phyloP scores from a whole-genome alignment of 306 rosid genomes.

The Casuarina glauca region DNA sequence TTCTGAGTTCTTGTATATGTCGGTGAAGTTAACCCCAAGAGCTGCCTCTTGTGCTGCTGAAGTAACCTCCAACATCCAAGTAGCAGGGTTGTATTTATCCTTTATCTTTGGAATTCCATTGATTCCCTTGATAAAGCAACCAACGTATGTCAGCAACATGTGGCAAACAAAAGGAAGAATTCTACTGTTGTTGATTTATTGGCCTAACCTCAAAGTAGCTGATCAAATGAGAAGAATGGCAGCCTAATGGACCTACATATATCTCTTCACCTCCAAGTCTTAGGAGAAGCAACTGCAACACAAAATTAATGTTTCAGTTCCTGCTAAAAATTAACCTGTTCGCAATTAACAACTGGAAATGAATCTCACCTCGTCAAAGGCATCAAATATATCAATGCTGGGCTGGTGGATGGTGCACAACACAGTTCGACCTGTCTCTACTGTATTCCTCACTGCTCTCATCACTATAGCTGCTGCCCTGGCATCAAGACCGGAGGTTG shows the following conservation, averaged over 20 bases:
- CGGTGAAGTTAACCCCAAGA: slow-evolving; percentile 59
- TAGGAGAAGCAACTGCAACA: slow-evolving; percentile 67
- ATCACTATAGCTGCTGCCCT: slow-evolving; percentile 95
- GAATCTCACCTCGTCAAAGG: slow-evolving; percentile 84
- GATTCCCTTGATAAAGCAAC: slow-evolving; percentile 46
- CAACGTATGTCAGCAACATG: not conserved
- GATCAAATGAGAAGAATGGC: slow-evolving; percentile 53
- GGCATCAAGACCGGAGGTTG: slow-evolving; percentile 98
- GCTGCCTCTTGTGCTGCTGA: slow-evolving; percentile 67
- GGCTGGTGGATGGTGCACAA: slow-evolving; percentile 97
- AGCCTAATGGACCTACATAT: slow-evolving; percentile 73
- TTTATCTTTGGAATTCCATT: slow-evolving; percentile 70
- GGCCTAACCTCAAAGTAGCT: slow-evolving; percentile 70
- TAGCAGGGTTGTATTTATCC: slow-evolving; percentile 88
- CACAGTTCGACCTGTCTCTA: slow-evolving; percentile 89
- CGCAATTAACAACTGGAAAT: not conserved
- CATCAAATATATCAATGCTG: slow-evolving; percentile 90
- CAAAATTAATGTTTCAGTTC: not conserved
- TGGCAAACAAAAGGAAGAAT: not conserved
- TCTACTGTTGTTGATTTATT: not conserved
- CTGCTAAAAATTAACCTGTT: not conserved
- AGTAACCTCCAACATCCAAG: slow-evolving; percentile 93
- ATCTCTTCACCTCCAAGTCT: slow-evolving; percentile 84
- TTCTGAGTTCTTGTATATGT: slow-evolving; percentile 59
- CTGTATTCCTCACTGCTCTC: slow-evolving; percentile 93